Evolutionary conservation across 441 rosid species (phyloP).

Genomic region (Pelargonium exstipulatum): DNA sequence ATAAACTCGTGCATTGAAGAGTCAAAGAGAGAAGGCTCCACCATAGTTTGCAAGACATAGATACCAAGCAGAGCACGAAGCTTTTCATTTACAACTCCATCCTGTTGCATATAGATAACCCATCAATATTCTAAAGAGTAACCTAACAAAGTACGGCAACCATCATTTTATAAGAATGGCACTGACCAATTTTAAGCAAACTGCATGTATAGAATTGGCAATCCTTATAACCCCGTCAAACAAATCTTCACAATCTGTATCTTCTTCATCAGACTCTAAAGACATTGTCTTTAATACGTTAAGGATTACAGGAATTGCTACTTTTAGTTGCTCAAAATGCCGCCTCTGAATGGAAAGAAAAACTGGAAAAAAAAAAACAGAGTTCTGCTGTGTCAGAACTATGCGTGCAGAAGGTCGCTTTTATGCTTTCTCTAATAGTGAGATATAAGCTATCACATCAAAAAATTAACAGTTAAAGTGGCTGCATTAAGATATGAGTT

Average conservation of each 20-base stretch:
- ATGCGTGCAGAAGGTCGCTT: slow-evolving; percentile 6
- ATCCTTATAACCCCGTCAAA: slow-evolving; percentile 51
- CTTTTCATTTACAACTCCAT: slow-evolving; percentile 40
- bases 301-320: slow-evolving; percentile 56
- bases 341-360: slow-evolving; percentile 53
- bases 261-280: slow-evolving; percentile 32
- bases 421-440: not conserved
- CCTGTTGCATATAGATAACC: slow-evolving; percentile 37
- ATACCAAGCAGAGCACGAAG: slow-evolving; percentile 63
- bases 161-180: slow-evolving; percentile 13
- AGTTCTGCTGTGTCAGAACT: slow-evolving; percentile 12
- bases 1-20: not conserved
- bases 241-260: slow-evolving; percentile 36
- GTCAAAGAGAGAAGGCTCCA: slow-evolving; percentile 32
- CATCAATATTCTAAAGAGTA: slow-evolving; percentile 14
- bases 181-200: slow-evolving; percentile 55
- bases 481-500: not conserved
- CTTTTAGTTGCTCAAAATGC: slow-evolving; percentile 70
- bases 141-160: slow-evolving; percentile 4
- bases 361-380: slow-evolving; percentile 38
- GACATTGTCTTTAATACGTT: slow-evolving; percentile 48
- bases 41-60: slow-evolving; percentile 64
- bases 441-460: not conserved
- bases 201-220: slow-evolving; percentile 50
- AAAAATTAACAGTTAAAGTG: not conserved